Percentiles rank a stretch among this genome's conserved stretches.
Conservation (phyloP, 495 filamentous ascomycete species). For the Oidiodendron maius region DNA sequence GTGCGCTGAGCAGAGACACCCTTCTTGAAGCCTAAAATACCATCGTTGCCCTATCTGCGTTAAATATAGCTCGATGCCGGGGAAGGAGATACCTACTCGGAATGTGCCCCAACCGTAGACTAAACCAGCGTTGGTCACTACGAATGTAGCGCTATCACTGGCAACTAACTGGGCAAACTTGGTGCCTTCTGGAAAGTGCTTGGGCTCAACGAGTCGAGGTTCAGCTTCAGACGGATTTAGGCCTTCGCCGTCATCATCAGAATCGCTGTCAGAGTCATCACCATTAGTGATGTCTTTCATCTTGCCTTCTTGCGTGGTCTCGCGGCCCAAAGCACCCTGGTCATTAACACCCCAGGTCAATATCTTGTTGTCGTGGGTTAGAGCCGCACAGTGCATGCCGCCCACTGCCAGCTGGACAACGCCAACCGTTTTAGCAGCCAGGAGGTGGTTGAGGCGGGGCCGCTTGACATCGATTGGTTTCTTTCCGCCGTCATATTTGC, state of each 20-base stretch:
- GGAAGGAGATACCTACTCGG: conserved; percentile 34
- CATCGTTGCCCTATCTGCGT: conserved; percentile 50
- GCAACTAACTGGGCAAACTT: conserved; percentile 55
- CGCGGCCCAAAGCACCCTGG: conserved; percentile 58
- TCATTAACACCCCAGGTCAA: conserved; percentile 72
- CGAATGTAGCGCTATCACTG: conserved; percentile 57
- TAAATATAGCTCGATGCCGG: conserved; percentile 6
- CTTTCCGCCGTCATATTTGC: conserved; percentile 8
- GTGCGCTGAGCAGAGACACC: conserved; percentile 25
- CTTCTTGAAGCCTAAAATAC: conserved; percentile 59
- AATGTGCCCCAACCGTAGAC: conserved; percentile 75
- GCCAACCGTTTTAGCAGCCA: conserved; percentile 49
- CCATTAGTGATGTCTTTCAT: conserved; percentile 42
- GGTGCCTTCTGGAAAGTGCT: conserved; percentile 45
- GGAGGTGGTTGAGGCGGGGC: conserved; percentile 43
- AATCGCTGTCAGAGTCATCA: conserved; percentile 33
- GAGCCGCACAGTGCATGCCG: conserved; percentile 60
- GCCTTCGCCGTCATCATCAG: conserved; percentile 43
- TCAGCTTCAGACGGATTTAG: conserved; percentile 56
- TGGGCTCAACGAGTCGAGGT: conserved; percentile 42
- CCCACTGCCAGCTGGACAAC: conserved; percentile 59
- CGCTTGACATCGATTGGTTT: conserved; percentile 51
- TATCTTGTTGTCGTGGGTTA: conserved; percentile 60
- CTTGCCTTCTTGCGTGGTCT: conserved; percentile 48
- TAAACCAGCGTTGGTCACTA: conserved; percentile 54